Percentiles rank a stretch among this genome's conserved stretches.
phyloP scores from a whole-genome alignment of 306 rosid genomes.

The Dryas drummondii region DNA sequence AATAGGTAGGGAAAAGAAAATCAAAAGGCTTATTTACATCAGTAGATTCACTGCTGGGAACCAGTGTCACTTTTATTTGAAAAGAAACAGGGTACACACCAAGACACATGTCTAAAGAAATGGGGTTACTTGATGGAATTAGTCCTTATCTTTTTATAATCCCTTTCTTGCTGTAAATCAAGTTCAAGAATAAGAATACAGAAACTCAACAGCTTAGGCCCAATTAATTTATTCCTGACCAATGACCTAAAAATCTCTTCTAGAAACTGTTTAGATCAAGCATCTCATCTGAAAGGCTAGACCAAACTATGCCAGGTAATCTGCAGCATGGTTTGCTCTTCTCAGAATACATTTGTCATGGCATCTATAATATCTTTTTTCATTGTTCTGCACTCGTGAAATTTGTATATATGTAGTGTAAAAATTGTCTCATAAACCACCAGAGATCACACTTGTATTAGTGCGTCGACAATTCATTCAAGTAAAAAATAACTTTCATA shows the following conservation, averaged over 20 bases:
- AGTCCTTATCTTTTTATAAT: neutral
- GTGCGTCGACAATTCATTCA: neutral
- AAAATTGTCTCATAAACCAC: neutral
- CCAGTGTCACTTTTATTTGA: neutral
- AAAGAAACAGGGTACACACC: neutral
- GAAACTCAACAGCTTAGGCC: neutral
- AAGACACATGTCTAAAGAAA: neutral
- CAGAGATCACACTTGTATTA: neutral
- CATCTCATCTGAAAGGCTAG: slow-evolving; percentile 1
- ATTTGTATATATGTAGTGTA: neutral
- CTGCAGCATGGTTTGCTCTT: neutral
- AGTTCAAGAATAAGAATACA: neutral
- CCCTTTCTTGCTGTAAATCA: neutral
- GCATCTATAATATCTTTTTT: neutral
- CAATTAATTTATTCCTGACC: neutral
- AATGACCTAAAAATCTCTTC: neutral
- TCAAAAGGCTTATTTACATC: neutral
- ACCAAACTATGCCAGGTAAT: neutral
- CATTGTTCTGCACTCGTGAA: neutral
- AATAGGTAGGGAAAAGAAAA: neutral
- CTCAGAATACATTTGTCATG: neutral
- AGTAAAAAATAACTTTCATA: neutral
- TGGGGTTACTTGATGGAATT: neutral
- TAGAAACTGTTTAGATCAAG: neutral
- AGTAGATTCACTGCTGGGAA: neutral